These are phyloP conservation scores for Aureobasidium sp. DNA, from an alignment of 2,329 filamentous ascomycete genomes.

Conservation along the genomic window DNA sequence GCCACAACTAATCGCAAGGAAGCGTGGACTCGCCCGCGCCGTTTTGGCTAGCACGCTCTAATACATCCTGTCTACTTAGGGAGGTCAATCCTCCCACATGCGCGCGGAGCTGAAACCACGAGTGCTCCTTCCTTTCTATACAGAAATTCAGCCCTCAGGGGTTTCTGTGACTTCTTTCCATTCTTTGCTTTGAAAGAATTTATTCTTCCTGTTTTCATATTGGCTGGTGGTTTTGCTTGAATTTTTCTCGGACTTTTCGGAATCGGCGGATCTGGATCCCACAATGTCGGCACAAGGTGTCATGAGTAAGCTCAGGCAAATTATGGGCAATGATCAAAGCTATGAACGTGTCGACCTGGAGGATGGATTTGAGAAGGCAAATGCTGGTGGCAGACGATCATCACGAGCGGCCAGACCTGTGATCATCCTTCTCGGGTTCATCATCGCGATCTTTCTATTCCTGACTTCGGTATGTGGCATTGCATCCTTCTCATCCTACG, in stretches of 20 bases:
- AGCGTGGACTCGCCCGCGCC: slow-evolving; percentile 4
- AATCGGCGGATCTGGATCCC: background rate
- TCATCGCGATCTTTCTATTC: slow-evolving; percentile 7
- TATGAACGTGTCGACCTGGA: slow-evolving; percentile 10
- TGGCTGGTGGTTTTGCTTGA: too few relatives aligned
- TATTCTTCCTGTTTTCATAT: background rate
- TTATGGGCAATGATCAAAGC: background rate
- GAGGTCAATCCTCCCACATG: background rate
- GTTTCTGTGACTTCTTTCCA: background rate
- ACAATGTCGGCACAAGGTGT: slow-evolving; percentile 1
- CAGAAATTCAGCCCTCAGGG: background rate
- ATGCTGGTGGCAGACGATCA: background rate
- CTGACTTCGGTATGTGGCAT: slow-evolving; percentile 1
- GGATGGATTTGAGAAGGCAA: slow-evolving; percentile 5
- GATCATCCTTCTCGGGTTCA: background rate
- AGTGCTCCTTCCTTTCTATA: background rate
- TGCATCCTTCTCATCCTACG: background rate
- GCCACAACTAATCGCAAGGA: too few relatives aligned
- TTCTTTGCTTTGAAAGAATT: background rate
- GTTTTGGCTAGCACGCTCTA: slow-evolving; percentile 4
- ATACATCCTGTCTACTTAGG: slow-evolving; percentile 10
- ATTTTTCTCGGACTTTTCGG: too few relatives aligned
- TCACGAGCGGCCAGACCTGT: background rate
- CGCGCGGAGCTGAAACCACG: background rate
- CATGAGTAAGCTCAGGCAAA: slow-evolving; percentile 10